Evolutionary conservation across 345 rosid genomes (phyloP), one percentile per base, ranked within the genome.

Genomic region (Syzygium aqueum): DNA sequence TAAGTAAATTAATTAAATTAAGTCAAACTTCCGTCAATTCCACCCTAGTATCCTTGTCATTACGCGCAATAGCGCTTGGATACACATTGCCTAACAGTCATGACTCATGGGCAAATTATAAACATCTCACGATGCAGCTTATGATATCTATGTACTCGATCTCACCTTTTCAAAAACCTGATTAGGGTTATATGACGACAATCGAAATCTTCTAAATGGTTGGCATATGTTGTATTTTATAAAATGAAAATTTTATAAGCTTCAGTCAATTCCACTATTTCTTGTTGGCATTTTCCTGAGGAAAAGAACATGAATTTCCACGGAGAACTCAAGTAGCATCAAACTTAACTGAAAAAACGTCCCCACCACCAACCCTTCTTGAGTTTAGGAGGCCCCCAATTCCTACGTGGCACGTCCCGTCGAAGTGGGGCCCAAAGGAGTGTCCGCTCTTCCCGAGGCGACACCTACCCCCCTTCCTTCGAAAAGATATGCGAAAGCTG

Each of bases 151-250:
- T 67, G 17, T 67, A 33, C 2, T 67, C 2, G 46, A 67, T 67
- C 0, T 33, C 9, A 37, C 1, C 3, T 30, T 65, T 30, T 30
- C 22, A 3, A 28, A n/a, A 28, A 14, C 0, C 14, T 2, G 30
- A 63, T 0, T 2, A 0, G n/a, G 0, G 5, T 40, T 40, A 3
- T 25, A 14, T 0, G 5, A 14, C 0, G 0, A 0, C 0, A 63
- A 0, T 25, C 9, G 5, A 4, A 56, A 4, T 9, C 2, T 17
- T 30, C 1, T 2, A 4, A 67, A 17, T 30, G 1, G 2, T 33
- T 0, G 0, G 3, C 0, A 0, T 8, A 33, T 2, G 21, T 17
- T 17, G 0, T 30, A 67, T 30, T 33, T 67, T 33, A 30, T 9
- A 9, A 22, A 67, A 30, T 8, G 22, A 10, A 67, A 30, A 33